Conservation (phyloP, 2,329 filamentous ascomycete species). For the Colletotrichum abscissum region DNA sequence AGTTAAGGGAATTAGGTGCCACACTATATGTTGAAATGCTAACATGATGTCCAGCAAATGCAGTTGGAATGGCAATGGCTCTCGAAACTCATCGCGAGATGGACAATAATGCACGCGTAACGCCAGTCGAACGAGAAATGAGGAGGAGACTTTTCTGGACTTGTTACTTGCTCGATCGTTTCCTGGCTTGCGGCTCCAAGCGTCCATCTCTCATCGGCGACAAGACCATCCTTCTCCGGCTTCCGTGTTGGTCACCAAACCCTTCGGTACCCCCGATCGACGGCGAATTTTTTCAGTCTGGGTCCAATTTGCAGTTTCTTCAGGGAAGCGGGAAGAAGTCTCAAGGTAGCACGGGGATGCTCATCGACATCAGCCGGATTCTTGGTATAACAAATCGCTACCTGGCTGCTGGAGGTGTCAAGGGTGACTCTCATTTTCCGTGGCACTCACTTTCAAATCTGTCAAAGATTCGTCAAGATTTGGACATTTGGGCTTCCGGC, state of each 20-base stretch:
- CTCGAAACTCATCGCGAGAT: constrained; percentile 84
- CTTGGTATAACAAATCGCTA: constrained; percentile 87
- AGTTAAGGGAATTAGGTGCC: constrained; percentile 34
- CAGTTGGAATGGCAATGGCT: constrained; percentile 85
- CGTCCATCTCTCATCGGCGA: constrained; percentile 84
- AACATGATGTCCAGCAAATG: constrained; percentile 65
- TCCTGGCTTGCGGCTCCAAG: constrained; percentile 83
- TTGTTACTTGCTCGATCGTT: constrained; percentile 88
- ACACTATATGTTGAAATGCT: not conserved
- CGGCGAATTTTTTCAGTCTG: constrained; percentile 83
- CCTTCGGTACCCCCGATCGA: constrained; percentile 72
- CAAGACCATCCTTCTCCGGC: constrained; percentile 77
- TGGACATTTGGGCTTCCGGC: constrained; percentile 87
- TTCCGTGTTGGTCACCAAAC: constrained; percentile 79
- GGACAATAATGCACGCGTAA: constrained; percentile 70
- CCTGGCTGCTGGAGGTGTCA: constrained; percentile 85
- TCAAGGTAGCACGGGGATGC: constrained; percentile 81
- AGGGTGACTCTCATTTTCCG: constrained; percentile 89
- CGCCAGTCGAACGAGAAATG: constrained; percentile 78
- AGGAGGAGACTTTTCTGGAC: constrained; percentile 88
- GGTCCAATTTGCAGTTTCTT: constrained; percentile 81
- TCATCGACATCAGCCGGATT: constrained; percentile 87
- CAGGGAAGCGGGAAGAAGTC: constrained; percentile 75
- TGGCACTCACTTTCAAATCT: constrained; percentile 90
- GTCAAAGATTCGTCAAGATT: constrained; percentile 85